Base-by-base conservation (phyloP, 352 stramenopile genomes). In the Phytophthora rubi region DNA sequence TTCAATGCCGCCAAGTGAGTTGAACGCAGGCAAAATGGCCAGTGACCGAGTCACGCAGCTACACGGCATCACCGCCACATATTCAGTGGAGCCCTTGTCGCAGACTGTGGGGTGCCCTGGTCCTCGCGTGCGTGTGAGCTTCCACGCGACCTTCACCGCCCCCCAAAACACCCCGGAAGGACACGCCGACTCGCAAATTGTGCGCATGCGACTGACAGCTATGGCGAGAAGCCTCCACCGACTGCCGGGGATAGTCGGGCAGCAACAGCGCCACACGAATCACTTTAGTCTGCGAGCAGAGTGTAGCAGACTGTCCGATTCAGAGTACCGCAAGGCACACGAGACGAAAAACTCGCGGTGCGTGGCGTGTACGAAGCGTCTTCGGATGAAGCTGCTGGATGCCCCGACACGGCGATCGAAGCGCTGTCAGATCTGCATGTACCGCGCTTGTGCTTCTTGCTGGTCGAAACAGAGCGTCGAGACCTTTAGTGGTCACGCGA, bases 351-450 rank as follows among this genome's bases (percentile, higher is more conserved):
- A 84, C 48, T 63, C 72, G 9, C 54, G 62, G 6, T 88, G 80
- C 30, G 75, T 81, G 42, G 76, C 69, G 32, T 88, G 80, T 49
- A 83, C 80, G n/a, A 83, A 80, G 58, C 69, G 67, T 6, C 61
- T 76, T 51, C 62, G 72, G 2, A 61, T 88, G 37, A 72, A 67
- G 18, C 13, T 88, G 12, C 52, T 85, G 21, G 56, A 72, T 23
- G 51, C 71, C 12, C 73, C 72, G 23, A 78, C 71, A 16, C 65
- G 70, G 15, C 65, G 65, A 32, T 76, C 68, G 8, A 77, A 77
- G 23, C 75, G 77, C 8, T 88, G 80, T n/a, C 60, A 82, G 15
- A 71, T 88, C 1, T 88, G 80, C 68, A 65, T 71, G 54, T 84
- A 85, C 59, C 67, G 70, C 12, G 73, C 80, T 13, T 88, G 80